Evolutionary conservation across 2,329 filamentous ascomycete genomes (phyloP).

Genomic region (Lachnellula arida): DNA sequence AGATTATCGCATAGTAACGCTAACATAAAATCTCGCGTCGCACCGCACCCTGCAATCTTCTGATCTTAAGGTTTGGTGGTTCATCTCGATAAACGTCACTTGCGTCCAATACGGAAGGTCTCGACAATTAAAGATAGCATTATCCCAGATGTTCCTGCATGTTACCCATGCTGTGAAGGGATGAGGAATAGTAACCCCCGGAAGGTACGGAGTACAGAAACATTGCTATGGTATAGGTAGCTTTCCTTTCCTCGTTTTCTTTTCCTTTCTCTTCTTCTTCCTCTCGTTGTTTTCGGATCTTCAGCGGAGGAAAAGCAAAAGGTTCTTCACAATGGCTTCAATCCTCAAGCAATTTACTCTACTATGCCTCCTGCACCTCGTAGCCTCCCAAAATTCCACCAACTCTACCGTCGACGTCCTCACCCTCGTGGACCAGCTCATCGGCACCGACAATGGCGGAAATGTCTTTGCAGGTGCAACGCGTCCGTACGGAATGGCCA

Average conservation of each 20-base stretch:
- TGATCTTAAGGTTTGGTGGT: background rate
- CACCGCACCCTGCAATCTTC: background rate
- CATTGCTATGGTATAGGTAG: background rate
- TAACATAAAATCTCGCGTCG: background rate
- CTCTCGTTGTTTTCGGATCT: background rate
- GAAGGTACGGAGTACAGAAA: background rate
- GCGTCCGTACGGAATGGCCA: slow-evolving; percentile 45
- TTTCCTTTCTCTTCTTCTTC: background rate
- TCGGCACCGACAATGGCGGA: slow-evolving; percentile 16
- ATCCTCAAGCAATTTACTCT: background rate
- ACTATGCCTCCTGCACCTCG: background rate
- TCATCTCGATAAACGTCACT: background rate
- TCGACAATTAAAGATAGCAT: background rate
- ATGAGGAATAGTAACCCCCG: background rate
- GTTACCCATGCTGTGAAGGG: background rate
- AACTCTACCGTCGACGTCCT: background rate
- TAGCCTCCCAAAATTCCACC: background rate
- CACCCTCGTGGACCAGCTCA: background rate
- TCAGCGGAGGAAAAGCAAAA: background rate
- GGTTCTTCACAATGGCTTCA: background rate
- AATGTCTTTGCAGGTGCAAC: slow-evolving; percentile 54
- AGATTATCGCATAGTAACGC: background rate
- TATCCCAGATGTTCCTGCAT: background rate
- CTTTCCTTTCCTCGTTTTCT: background rate
- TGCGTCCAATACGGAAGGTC: background rate